Evolutionary conservation across 192 early-diverging fungal genomes (phyloP).

Genomic region (Coemansia sp.): DNA sequence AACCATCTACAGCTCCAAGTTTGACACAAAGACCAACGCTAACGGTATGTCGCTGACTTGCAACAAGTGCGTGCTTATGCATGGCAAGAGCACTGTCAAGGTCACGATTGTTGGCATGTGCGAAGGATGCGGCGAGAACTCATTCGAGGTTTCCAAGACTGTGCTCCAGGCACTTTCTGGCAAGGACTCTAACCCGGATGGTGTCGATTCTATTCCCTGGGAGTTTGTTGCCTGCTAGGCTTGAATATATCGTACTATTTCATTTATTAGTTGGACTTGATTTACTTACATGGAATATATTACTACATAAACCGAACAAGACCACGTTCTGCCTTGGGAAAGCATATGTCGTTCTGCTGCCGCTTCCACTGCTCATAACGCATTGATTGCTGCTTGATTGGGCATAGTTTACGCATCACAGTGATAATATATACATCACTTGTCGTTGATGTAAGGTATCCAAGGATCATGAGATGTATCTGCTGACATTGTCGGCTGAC

Average conservation of each 20-base stretch:
- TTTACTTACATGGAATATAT: not conserved
- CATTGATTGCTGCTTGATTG: not conserved
- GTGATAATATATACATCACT: not conserved
- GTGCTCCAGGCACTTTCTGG: not conserved
- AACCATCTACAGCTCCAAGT: not conserved
- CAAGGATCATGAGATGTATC: not conserved
- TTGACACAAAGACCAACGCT: not conserved
- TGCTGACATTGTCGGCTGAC: not conserved
- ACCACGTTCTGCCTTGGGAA: not conserved
- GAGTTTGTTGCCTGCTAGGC: not conserved
- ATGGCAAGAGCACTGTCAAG: slow-evolving; percentile 4
- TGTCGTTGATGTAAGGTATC: not conserved
- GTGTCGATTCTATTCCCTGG: not conserved
- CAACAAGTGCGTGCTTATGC: slow-evolving; percentile 8
- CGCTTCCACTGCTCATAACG: not conserved
- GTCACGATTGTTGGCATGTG: slow-evolving; percentile 10
- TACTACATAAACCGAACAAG: not conserved
- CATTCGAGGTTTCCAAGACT: not conserved
- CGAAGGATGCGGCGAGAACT: slow-evolving; percentile 3
- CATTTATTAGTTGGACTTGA: not conserved
- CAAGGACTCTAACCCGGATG: not conserved
- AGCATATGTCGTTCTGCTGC: not conserved
- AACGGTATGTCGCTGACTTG: slow-evolving; percentile 4
- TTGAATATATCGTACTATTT: not conserved
- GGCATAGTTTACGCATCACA: not conserved